Base-by-base conservation (phyloP, 2,329 filamentous ascomycete species). In the Trichoderma simmonsii region DNA sequence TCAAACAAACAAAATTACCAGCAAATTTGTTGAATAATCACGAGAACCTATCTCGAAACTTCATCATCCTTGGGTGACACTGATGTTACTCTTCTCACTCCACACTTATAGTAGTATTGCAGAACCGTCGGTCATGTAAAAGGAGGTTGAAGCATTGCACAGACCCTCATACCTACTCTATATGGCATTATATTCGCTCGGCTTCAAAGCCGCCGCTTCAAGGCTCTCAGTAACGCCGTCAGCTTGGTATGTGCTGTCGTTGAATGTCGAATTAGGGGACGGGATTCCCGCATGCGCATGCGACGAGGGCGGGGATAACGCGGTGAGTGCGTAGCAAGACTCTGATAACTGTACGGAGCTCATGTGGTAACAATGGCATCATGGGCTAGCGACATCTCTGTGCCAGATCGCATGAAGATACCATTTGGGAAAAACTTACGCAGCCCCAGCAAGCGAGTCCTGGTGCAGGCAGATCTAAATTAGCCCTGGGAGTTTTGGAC, bases 401-500 rank as follows among this genome's bases (percentile, higher is more conserved):
- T 39, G 54, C 51, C 65, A 68, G 51, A 68, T 68, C 65, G 65
- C 32, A 60, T 39, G 26, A n/a, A 32, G 30, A 36, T 43, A 26
- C 48, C n/a, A 6, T 66, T 43, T 59, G 64, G 59, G 61, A 21
- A 68, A 30, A 18, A 74, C 77, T 66, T 68, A 79, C 77, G 79
- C 79, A 34, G 85, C 85, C 7, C 86, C 86, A 11, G 84, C 80
- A 5, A 86, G 84, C 84, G 1, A 87, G 75, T 0, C 86, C 87
- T 79, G 83, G 88, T 2, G 88, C 80, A 75, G 89, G 89, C 0
- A 85, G 81, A 0, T 87, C 88, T 0, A 86, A 76, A 74, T 89
- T 89, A 24, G 80, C 81, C 4, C 87, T 87, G 73, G 83, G 83
- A 87, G 77, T 90, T 90, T 90, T 8, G 87, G 87, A 0, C 88